These are phyloP conservation scores for Phytophthora pinifolia DNA, from an alignment of 352 stramenopile genomes.

Conservation along the genomic window DNA sequence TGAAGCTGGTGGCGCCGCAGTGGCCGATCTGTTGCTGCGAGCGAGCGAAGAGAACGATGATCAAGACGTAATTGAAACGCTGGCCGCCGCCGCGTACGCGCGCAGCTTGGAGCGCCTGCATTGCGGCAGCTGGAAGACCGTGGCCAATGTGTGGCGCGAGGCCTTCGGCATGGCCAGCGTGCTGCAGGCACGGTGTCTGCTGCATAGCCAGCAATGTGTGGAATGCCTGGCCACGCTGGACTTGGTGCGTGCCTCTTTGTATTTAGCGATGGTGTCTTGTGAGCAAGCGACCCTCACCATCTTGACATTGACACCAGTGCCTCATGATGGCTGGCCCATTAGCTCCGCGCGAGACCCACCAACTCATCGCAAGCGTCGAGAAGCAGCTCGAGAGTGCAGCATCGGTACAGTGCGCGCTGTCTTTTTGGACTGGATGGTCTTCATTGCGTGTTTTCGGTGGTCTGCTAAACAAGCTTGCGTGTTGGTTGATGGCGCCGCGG, in stretches of 20 bases:
- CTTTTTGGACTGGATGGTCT: slow-evolving; percentile 2
- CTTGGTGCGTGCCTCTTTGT: slow-evolving; percentile 45
- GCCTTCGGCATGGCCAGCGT: slow-evolving; percentile 59
- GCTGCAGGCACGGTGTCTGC: slow-evolving; percentile 46
- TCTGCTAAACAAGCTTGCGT: slow-evolving; percentile 26
- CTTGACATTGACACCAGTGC: slow-evolving; percentile 24
- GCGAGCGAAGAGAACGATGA: slow-evolving; percentile 11
- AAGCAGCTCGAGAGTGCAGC: slow-evolving; percentile 13
- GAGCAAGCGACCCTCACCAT: not conserved
- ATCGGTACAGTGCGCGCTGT: slow-evolving; percentile 6
- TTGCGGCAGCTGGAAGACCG: slow-evolving; percentile 68
- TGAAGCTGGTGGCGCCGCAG: slow-evolving; percentile 41
- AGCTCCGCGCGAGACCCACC: slow-evolving; percentile 42
- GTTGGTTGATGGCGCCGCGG: slow-evolving; percentile 13
- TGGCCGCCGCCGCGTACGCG: slow-evolving; percentile 46
- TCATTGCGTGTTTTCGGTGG: slow-evolving; percentile 27
- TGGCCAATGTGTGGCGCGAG: slow-evolving; percentile 56
- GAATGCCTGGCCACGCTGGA: slow-evolving; percentile 56
- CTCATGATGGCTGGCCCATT: slow-evolving; percentile 78
- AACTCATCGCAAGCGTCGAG: slow-evolving; percentile 46
- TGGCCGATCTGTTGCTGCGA: slow-evolving; percentile 43
- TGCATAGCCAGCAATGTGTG: slow-evolving; percentile 15
- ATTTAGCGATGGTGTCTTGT: slow-evolving; percentile 5
- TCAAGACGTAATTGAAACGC: slow-evolving; percentile 5
- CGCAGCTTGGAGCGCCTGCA: slow-evolving; percentile 76